Conservation (phyloP, 164 flowering plant genomes). For the Akebia trifoliata region DNA sequence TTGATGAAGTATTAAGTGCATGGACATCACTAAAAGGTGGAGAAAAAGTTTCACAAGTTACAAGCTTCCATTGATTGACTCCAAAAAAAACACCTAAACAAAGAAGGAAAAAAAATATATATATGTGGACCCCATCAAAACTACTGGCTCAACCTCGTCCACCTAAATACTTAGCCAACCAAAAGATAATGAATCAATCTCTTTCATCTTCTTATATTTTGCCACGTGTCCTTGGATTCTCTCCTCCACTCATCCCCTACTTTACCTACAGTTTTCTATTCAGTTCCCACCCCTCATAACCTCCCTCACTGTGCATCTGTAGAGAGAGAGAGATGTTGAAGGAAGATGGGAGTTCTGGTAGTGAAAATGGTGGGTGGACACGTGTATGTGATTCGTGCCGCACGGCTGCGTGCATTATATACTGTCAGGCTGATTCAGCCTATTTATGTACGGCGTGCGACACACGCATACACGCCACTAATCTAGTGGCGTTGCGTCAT, state of each 20-base stretch:
- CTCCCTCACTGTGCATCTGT: neutral
- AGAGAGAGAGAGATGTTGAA: constrained; percentile 25
- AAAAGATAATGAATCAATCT: constrained; percentile 40
- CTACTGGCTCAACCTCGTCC: too few relatives aligned
- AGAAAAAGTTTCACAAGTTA: too few relatives aligned
- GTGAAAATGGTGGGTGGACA: constrained; percentile 34
- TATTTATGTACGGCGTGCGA: constrained; percentile 71
- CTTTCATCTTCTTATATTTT: constrained; percentile 18
- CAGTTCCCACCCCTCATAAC: too few relatives aligned
- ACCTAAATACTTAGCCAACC: constrained; percentile 36
- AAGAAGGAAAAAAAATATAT: too few relatives aligned
- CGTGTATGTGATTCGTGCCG: constrained; percentile 60
- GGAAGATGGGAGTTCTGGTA: constrained; percentile 11
- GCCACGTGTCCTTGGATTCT: constrained; percentile 49
- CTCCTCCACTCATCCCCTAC: constrained; percentile 12
- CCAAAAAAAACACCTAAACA: too few relatives aligned
- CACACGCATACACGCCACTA: constrained; percentile 49
- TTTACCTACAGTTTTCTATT: constrained; percentile 7
- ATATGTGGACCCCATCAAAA: too few relatives aligned
- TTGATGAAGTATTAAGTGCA: too few relatives aligned
- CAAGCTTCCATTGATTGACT: too few relatives aligned
- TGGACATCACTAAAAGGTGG: too few relatives aligned
- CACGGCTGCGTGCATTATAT: constrained; percentile 46
- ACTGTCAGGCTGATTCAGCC: constrained; percentile 64
- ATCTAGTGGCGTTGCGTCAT: constrained; percentile 42